These are phyloP conservation scores for Vitis hybrid DNA, from an alignment of 177 flowering plant genomes.

Conservation along the genomic window DNA sequence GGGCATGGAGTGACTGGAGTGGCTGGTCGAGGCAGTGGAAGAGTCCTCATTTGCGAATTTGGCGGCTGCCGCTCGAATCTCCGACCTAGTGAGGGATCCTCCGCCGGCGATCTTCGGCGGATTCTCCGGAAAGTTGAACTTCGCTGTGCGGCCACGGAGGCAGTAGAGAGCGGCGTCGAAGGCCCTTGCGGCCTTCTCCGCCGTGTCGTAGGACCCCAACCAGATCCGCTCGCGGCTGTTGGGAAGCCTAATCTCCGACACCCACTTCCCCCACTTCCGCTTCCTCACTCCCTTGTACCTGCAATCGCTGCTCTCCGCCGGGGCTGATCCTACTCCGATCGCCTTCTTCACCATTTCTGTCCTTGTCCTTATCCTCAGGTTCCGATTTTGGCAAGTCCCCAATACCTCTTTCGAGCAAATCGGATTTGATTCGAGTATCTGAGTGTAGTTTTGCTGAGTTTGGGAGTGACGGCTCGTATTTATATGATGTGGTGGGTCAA, in stretches of 20 bases:
- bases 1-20: neutral
- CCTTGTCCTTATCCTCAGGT: neutral
- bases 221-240: slow-evolving; percentile 59
- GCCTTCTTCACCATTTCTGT: neutral
- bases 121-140: slow-evolving; percentile 48
- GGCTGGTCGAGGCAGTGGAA: neutral
- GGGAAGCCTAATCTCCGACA: slow-evolving; percentile 60
- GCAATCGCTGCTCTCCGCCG: slow-evolving; percentile 5
- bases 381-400: slow-evolving; percentile 5
- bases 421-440: no score
- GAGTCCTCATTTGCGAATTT: neutral
- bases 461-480: no score
- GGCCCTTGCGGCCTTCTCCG: slow-evolving; percentile 48
- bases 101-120: slow-evolving; percentile 35
- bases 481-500: no score
- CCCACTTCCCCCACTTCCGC: slow-evolving; percentile 70
- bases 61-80: slow-evolving; percentile 29
- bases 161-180: slow-evolving; percentile 63
- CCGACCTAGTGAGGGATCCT: slow-evolving; percentile 23
- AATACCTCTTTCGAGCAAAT: neutral
- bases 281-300: slow-evolving; percentile 58
- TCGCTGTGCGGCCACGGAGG: slow-evolving; percentile 47
- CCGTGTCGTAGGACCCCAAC: slow-evolving; percentile 61
- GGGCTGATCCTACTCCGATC: no score
- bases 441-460: no score